These are phyloP conservation scores for Heimioporus sp. DNA, from an alignment of 768 basidiomycete species.

Conservation along the genomic window DNA sequence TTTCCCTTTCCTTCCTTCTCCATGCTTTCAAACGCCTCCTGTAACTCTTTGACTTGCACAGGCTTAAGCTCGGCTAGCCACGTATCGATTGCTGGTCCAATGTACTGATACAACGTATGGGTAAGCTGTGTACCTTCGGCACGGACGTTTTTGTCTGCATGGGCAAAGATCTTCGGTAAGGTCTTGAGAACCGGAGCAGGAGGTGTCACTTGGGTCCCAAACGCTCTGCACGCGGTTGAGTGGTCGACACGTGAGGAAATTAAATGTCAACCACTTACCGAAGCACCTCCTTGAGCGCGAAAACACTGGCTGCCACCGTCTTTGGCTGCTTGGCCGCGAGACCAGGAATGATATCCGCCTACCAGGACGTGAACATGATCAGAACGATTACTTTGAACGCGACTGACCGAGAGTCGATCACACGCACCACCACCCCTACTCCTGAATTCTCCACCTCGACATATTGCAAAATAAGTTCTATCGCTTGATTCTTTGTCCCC, in stretches of 20 bases:
- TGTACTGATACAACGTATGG: conserved; percentile 78
- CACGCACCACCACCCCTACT: conserved; percentile 83
- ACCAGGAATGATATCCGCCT: conserved; percentile 83
- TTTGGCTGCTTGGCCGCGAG: conserved; percentile 94
- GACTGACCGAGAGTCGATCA: conserved; percentile 25
- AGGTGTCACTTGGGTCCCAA: conserved; percentile 74
- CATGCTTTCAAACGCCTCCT: conserved; percentile 83
- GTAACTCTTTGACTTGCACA: conserved; percentile 94
- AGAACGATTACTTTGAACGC: conserved; percentile 18
- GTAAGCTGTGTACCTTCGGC: conserved; percentile 83
- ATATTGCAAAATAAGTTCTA: conserved; percentile 86
- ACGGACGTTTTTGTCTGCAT: conserved; percentile 93
- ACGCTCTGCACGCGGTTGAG: conserved; percentile 47
- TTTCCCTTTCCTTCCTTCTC: conserved; percentile 85
- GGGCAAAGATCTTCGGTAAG: conserved; percentile 91
- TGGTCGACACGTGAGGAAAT: not conserved
- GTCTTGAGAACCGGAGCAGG: conserved; percentile 80
- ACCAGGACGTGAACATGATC: conserved; percentile 26
- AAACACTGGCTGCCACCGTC: conserved; percentile 75
- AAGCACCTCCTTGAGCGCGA: conserved; percentile 79
- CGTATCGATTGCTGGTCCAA: conserved; percentile 80
- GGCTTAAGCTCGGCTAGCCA: conserved; percentile 91
- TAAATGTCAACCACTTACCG: conserved; percentile 49
- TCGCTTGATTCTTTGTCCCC: conserved; percentile 84
- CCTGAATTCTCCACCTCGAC: conserved; percentile 92